These are phyloP conservation scores for Annulohypoxylon stygium DNA, from an alignment of 495 filamentous ascomycete species.

Conservation along the genomic window DNA sequence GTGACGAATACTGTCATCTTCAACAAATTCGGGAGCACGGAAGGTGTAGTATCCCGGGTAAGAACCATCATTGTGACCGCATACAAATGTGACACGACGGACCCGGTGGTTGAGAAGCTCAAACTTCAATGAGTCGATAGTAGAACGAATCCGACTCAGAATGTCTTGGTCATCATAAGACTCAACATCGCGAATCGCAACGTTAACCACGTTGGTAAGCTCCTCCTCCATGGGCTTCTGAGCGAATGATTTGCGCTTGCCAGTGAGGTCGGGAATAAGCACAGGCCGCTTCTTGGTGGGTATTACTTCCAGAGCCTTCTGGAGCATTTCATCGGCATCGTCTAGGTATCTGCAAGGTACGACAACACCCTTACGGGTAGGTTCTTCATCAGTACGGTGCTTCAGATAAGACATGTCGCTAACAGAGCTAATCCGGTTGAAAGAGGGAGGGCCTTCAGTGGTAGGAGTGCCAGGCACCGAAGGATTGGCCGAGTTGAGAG, in stretches of 20 bases:
- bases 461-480: conserved; percentile 89
- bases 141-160: conserved; percentile 74
- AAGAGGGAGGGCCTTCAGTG: conserved; percentile 59
- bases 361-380: conserved; percentile 92
- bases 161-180: conserved; percentile 86
- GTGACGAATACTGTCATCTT: conserved; percentile 96
- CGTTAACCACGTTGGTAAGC: conserved; percentile 89
- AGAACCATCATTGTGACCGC: conserved; percentile 91
- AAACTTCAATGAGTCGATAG: conserved; percentile 85
- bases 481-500: conserved; percentile 78
- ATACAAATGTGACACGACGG: conserved; percentile 94
- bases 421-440: conserved; percentile 89
- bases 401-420: conserved; percentile 94
- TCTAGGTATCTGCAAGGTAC: conserved; percentile 93
- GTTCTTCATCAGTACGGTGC: conserved; percentile 74
- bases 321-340: conserved; percentile 87
- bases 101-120: conserved; percentile 84
- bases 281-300: conserved; percentile 67
- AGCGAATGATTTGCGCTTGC: conserved; percentile 73
- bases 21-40: conserved; percentile 88
- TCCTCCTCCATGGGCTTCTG: conserved; percentile 72
- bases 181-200: conserved; percentile 92
- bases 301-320: conserved; percentile 85
- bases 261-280: conserved; percentile 75
- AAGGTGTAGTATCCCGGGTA: conserved; percentile 99